Conservation (phyloP, 75 land plant genomes). For the Chamaecyparis obtusa region DNA sequence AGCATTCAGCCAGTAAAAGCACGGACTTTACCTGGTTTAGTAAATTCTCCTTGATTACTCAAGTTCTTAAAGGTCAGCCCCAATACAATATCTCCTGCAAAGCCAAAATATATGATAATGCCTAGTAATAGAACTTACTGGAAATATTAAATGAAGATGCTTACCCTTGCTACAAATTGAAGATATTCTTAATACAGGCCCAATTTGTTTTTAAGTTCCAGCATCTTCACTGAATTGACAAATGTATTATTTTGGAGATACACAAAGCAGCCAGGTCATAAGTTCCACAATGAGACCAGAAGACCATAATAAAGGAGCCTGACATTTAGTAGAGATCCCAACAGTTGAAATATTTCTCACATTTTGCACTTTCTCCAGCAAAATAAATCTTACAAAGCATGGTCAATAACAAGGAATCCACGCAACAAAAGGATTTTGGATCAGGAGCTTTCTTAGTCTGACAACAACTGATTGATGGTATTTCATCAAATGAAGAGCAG, state of each 20-base stretch:
- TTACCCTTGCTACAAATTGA: background rate
- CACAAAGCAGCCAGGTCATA: background rate
- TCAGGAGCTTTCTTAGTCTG: background rate
- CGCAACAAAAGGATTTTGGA: background rate
- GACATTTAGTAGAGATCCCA: background rate
- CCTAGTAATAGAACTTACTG: background rate
- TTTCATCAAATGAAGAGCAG: background rate
- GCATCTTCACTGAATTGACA: constrained; percentile 7
- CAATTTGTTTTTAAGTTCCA: constrained; percentile 1
- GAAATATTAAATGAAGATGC: background rate
- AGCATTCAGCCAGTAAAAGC: background rate
- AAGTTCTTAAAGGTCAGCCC: background rate
- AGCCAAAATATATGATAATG: background rate
- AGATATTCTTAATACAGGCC: background rate
- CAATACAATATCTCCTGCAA: constrained; percentile 2
- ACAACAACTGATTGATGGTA: constrained; percentile 3
- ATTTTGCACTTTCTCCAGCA: background rate
- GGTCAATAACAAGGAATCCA: constrained; percentile 6
- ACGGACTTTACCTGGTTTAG: background rate
- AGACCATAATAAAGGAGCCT: background rate
- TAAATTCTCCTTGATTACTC: background rate
- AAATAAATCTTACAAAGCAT: constrained; percentile 9
- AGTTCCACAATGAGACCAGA: background rate
- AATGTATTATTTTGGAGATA: background rate
- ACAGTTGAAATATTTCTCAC: constrained; percentile 1